A percentile compares a stretch with the other conserved stretches of the same genome.
These are phyloP conservation scores for Artomyces pyxidatus DNA, from an alignment of 768 basidiomycete species.

Conservation along the genomic window DNA sequence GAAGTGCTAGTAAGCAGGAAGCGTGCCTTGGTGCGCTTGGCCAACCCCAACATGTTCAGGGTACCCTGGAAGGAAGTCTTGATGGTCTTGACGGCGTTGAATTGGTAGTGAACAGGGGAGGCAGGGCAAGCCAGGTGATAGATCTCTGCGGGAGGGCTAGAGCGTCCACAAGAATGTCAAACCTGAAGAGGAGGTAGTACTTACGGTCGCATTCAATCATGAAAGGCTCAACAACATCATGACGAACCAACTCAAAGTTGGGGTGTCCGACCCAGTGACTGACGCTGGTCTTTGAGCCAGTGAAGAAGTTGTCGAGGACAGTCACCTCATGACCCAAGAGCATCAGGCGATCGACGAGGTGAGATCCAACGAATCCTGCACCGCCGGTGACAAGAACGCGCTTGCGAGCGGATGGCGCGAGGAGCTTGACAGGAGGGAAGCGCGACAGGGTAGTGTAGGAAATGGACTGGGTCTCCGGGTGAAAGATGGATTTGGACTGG, in stretches of 20 bases:
- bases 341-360: conserved; percentile 97
- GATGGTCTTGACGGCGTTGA: conserved; percentile 95
- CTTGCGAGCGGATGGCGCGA: conserved; percentile 71
- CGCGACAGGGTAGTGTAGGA: conserved; percentile 88
- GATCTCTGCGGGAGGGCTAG: conserved; percentile 85
- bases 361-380: conserved; percentile 98
- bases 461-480: conserved; percentile 72
- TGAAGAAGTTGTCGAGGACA: conserved; percentile 98
- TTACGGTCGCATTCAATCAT: conserved; percentile 97
- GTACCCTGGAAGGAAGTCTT: conserved; percentile 99
- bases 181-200: conserved; percentile 20
- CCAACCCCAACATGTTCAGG: conserved; percentile 96
- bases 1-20: conserved; percentile 96
- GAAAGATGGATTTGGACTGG: conserved; percentile 82
- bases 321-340: conserved; percentile 96
- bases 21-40: conserved; percentile 94
- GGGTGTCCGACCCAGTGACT: conserved; percentile 96
- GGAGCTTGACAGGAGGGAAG: conserved; percentile 88
- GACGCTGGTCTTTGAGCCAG: conserved; percentile 94
- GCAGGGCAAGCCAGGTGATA: conserved; percentile 98
- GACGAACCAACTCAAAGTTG: conserved; percentile 96
- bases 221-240: conserved; percentile 95
- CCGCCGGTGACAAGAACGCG: conserved; percentile 94
- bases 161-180: conserved; percentile 3
- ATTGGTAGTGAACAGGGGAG: conserved; percentile 96